A percentile compares a stretch with the other conserved stretches of the same genome.
These are phyloP conservation scores for Rhizopogon vinicolor DNA, from an alignment of 768 basidiomycete genomes.

Conservation along the genomic window DNA sequence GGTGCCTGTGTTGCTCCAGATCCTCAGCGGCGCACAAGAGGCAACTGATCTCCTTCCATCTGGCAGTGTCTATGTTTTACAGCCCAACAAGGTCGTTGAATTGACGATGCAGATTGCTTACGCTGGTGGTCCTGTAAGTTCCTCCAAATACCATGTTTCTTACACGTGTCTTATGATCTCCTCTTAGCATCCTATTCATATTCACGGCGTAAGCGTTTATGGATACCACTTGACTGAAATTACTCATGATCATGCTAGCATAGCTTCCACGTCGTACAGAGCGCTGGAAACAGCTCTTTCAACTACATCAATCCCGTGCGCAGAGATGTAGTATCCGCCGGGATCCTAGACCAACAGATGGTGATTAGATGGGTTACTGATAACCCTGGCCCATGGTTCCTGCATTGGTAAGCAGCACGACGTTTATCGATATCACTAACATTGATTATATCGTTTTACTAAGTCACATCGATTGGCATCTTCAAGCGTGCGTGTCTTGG, in stretches of 20 bases:
- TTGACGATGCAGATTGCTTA: background rate
- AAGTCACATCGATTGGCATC: conserved; percentile 24
- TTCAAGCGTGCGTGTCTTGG: conserved; percentile 11
- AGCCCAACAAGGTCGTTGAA: conserved; percentile 35
- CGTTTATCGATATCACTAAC: background rate
- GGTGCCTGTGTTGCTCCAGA: conserved; percentile 39
- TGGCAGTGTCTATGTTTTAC: conserved; percentile 36
- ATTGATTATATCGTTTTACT: background rate
- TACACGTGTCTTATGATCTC: background rate
- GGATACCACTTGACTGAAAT: background rate
- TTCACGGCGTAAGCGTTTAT: conserved; percentile 24
- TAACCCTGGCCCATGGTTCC: conserved; percentile 55
- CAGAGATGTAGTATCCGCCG: conserved; percentile 34
- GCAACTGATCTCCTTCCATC: conserved; percentile 31
- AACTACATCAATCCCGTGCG: conserved; percentile 15
- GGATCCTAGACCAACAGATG: conserved; percentile 30
- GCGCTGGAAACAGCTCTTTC: conserved; percentile 4
- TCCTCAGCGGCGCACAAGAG: conserved; percentile 28
- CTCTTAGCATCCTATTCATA: conserved; percentile 21
- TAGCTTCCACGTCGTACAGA: conserved; percentile 9
- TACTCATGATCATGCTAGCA: background rate
- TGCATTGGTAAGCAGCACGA: conserved; percentile 13
- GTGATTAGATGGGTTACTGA: conserved; percentile 58
- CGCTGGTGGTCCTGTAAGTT: background rate
- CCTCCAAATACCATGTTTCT: background rate